Evolutionary conservation across 371 early-diverging fungal genomes (phyloP).

Genomic region (Actinomortierella ambigua): DNA sequence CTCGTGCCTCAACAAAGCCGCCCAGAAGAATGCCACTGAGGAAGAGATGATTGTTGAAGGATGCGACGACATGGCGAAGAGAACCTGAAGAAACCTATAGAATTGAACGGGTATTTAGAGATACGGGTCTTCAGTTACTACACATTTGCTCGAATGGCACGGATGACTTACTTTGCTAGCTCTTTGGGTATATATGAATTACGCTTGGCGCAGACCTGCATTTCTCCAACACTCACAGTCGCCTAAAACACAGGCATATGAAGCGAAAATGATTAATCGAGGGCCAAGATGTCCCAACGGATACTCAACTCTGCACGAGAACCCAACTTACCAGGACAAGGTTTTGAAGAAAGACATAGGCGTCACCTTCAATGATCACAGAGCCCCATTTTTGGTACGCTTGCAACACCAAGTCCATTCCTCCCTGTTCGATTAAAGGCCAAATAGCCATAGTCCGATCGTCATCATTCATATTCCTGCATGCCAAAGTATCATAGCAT

Average conservation of each 20-base stretch:
- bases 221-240: constrained; percentile 49
- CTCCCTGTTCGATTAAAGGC: constrained; percentile 50
- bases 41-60: constrained; percentile 33
- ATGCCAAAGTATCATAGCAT: constrained; percentile 45
- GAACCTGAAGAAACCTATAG: constrained; percentile 34
- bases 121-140: constrained; percentile 8
- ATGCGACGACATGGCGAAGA: constrained; percentile 45
- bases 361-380: constrained; percentile 35
- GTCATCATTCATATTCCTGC: constrained; percentile 45
- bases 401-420: constrained; percentile 32
- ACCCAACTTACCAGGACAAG: constrained; percentile 47
- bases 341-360: constrained; percentile 50
- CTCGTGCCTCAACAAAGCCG: constrained; percentile 32
- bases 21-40: constrained; percentile 40
- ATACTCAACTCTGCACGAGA: too few species aligned
- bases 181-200: constrained; percentile 40
- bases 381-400: constrained; percentile 21
- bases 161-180: constrained; percentile 31
- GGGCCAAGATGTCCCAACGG: not conserved
- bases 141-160: constrained; percentile 3
- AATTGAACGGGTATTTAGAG: constrained; percentile 2
- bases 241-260: constrained; percentile 30
- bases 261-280: not conserved
- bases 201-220: constrained; percentile 49
- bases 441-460: constrained; percentile 42